A percentile compares a stretch with the other conserved stretches of the same genome.
Conservation (phyloP, 345 rosid genomes). For the Excoecaria cochinchinensis region DNA sequence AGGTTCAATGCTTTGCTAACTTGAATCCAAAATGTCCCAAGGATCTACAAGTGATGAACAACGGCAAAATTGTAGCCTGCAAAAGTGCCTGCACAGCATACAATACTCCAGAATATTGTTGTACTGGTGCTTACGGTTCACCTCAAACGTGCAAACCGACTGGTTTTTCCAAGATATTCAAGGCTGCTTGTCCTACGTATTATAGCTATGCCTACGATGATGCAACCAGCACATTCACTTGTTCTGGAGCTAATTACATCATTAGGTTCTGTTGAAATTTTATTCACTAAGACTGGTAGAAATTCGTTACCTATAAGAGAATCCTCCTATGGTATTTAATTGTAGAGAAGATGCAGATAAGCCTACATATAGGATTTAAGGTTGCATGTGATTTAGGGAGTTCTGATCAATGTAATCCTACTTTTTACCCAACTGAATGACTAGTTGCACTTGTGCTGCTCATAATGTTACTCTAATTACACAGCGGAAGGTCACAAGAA, state of each 20-base stretch:
- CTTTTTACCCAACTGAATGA: too few species aligned
- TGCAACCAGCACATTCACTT: conserved; percentile 41
- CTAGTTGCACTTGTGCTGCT: background rate
- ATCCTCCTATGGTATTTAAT: too few species aligned
- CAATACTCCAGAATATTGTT: conserved; percentile 42
- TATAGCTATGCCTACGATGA: conserved; percentile 58
- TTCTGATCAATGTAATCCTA: too few species aligned
- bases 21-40: conserved; percentile 41
- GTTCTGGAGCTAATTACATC: conserved; percentile 35
- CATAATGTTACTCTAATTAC: too few species aligned
- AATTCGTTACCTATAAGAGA: background rate
- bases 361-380: too few species aligned
- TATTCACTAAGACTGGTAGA: background rate
- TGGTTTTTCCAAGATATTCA: conserved; percentile 43
- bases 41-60: conserved; percentile 27
- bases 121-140: conserved; percentile 40
- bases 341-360: too few species aligned
- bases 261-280: conserved; percentile 37
- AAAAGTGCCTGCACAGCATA: conserved; percentile 49
- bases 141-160: conserved; percentile 50
- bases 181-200: conserved; percentile 43
- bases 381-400: too few species aligned
- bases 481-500: background rate
- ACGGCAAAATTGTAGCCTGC: conserved; percentile 41
- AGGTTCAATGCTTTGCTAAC: conserved; percentile 31